Percentiles rank a stretch among this genome's conserved stretches.
These are phyloP conservation scores for Kwoniella heveanensis DNA, from an alignment of 768 basidiomycete genomes.

Conservation along the genomic window DNA sequence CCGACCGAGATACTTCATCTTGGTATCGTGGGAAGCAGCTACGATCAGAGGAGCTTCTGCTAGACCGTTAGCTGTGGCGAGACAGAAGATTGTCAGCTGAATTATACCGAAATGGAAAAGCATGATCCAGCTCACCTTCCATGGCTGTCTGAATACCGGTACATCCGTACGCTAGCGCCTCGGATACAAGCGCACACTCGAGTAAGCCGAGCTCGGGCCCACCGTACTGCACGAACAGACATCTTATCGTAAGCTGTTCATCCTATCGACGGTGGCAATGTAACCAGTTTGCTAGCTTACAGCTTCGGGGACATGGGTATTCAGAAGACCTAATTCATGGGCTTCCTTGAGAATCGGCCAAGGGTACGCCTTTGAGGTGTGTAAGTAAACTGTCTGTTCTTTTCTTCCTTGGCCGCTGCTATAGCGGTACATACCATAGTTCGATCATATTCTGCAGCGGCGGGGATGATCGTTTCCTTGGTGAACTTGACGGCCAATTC, in stretches of 20 bases:
- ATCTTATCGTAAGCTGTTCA: neutral
- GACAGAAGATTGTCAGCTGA: neutral
- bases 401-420: too few species aligned
- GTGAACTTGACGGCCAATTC: constrained; percentile 51
- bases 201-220: constrained; percentile 55
- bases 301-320: constrained; percentile 57
- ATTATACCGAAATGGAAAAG: neutral
- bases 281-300: constrained; percentile 37
- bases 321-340: constrained; percentile 55
- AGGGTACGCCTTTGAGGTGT: constrained; percentile 50
- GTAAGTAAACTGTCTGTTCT: too few species aligned
- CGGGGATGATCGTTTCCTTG: constrained; percentile 52
- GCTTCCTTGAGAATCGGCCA: constrained; percentile 57
- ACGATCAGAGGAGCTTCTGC: constrained; percentile 56
- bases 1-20: constrained; percentile 57
- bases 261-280: neutral
- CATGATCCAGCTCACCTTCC: constrained; percentile 40
- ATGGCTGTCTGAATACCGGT: constrained; percentile 57
- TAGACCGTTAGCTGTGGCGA: constrained; percentile 51
- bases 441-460: constrained; percentile 56
- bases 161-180: constrained; percentile 55
- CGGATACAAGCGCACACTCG: constrained; percentile 55
- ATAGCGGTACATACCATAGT: constrained; percentile 52
- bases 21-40: constrained; percentile 55
- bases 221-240: constrained; percentile 44